Base-by-base conservation (phyloP, 2,329 filamentous ascomycete genomes). In the Xylariales sp. region DNA sequence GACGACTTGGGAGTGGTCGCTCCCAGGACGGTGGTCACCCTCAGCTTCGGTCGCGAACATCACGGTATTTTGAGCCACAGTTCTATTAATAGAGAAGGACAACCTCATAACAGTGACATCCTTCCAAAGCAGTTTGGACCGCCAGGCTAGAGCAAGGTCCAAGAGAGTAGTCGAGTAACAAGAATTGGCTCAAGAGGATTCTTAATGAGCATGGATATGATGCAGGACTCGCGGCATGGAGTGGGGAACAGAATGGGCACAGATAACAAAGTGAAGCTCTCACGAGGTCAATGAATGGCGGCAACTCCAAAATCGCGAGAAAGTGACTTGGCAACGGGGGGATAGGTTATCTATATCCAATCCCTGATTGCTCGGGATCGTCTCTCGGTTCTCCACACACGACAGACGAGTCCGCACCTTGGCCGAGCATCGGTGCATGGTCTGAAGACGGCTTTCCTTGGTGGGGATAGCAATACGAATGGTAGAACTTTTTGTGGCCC, bases 11-110 rank as follows among this genome's bases (percentile, higher is more conserved):
- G 24, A 7, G 21, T 37, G 38, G 21, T 24, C n/a, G 34, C 43
- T 41, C 15, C 20, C 15, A 10, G 15, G 21, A 15, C 38, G 38
- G 18, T 5, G 38, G 21, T 22, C 27, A 22, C 27, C 19, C 20
- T 38, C 33, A 33, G 32, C 16, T 15, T 33, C 41, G 16, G 33
- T 19, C 21, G 14, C 43, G 20, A 34, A 41, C 43, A 45, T 45
- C 21, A 18, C n/a, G n/a, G 24, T 31, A 15, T 24, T 20, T 20
- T 20, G 18, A 31, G 34, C 12, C 18, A 6, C 7, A 8, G 11
- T 14, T 25, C 7, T 15, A 9, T 15, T 8, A 24, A 28, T 38
- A 27, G 21, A 38, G 20, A n/a, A 28, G 20, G 22, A 14, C 16
- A 33, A 38, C 4, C 28, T 38, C 35, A 38, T 38, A 27, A 22